Percentiles rank a stretch among this genome's conserved stretches.
These are phyloP conservation scores for Boletellus deceptivus DNA, from an alignment of 1,284 basidiomycete genomes.

Conservation along the genomic window DNA sequence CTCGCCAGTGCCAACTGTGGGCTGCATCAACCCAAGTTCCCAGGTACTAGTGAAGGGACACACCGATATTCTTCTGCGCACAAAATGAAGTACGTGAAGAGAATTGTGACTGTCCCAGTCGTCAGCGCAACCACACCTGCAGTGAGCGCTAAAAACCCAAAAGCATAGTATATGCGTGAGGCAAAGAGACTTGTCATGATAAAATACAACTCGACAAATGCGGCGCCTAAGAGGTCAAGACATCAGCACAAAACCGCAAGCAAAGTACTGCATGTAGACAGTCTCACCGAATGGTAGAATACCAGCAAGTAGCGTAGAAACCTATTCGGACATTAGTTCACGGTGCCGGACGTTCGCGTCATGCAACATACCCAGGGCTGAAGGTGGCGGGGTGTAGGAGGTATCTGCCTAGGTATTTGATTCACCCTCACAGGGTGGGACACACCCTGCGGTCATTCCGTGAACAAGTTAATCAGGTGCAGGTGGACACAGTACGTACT, in stretches of 20 bases:
- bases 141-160: conserved; percentile 92
- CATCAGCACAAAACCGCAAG: conserved; percentile 5
- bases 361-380: conserved; percentile 60
- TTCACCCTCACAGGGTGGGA: conserved; percentile 86
- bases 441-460: conserved; percentile 50
- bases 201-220: conserved; percentile 95
- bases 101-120: conserved; percentile 85
- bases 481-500: conserved; percentile 43
- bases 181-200: conserved; percentile 93
- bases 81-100: conserved; percentile 90
- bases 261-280: neutral
- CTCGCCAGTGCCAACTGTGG: conserved; percentile 91
- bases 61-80: conserved; percentile 95
- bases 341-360: conserved; percentile 4
- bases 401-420: conserved; percentile 90
- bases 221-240: conserved; percentile 59
- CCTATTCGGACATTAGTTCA: conserved; percentile 40
- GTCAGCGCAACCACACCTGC: conserved; percentile 83
- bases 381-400: conserved; percentile 82
- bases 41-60: conserved; percentile 13
- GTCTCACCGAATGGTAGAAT: conserved; percentile 84
- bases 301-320: conserved; percentile 80
- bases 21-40: neutral
- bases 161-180: conserved; percentile 91
- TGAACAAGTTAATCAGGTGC: conserved; percentile 7